Evolutionary conservation across 169 alveolate genomes (phyloP), one percentile per base, ranked within the genome.

Genomic region (Plasmodium blacklocki): DNA sequence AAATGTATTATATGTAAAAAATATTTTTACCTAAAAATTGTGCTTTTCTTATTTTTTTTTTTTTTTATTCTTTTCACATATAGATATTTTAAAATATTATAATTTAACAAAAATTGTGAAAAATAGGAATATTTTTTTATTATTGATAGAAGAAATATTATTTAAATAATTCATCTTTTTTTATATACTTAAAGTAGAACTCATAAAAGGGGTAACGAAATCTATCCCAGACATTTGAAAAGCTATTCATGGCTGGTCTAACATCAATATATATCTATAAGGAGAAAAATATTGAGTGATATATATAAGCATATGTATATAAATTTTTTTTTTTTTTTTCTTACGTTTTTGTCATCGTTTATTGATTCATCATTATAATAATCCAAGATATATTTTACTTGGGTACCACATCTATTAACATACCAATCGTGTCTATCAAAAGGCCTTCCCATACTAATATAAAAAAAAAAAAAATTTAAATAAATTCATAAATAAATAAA

Each of bases 391-490:
- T 95, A 95, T 23, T 97, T 94, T 26, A 95, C 96, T 32, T 92
- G 93, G 29, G 68, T 80, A 15, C 97, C 97, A 59, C 95, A 94
- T 7, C 97, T 91, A 56, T 95, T 91, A 23, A 95, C 70, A 74
- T 66, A 94, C 97, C 97, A 95, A 78, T 95, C 97, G 74, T 95
- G 97, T 11, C 97, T 93, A 60, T 95, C 97, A 66, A 95, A 95
- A 9, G 97, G 97, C 19, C 62, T 54, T 9, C 96, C 97, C 88
- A 64, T 43, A 19, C 97, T 94, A 26, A 21, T 19, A 7, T 43
- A 0, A 14, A 63, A 52, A 39, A 63, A 71, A 2, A 9, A 2
- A 43, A 58, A 43, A 7, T 74, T 14, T n/a, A 43, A 15, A 8
- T 45, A 7, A 18, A 73, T 19, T 23, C 52, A 86, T 71, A 56